Evolutionary conservation across 768 basidiomycete genomes (phyloP), one percentile per base, ranked within the genome.

Genomic region (Russula olivacea): DNA sequence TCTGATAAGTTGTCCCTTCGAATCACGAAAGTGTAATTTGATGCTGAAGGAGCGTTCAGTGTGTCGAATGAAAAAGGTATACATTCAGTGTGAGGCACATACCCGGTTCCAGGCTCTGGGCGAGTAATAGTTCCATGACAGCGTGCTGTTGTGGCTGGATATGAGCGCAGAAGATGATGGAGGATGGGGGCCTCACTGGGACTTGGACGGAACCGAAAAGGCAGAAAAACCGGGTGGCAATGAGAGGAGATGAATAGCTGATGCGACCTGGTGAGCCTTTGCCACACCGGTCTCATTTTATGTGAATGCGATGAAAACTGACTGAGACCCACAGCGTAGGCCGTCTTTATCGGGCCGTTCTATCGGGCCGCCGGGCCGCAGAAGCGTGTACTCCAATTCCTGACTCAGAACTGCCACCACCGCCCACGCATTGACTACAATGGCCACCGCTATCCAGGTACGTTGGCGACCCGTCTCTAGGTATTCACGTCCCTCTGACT

Each of bases 1-100:
- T 75, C 88, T 91, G 48, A 97, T 78, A n/a, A 81, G 77, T 36
- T 79, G 79, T 4, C 93, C 96, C 69, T 91, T 92, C 10, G 91
- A 79, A 72, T 96, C 93, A 66, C 89, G 86, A 79, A 96, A 99
- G 71, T 90, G 86, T 14, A 98, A 76, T 69, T 87, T 94, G 69
- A 98, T 86, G 17, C 95, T 98, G 69, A 28, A 49, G 17, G 19
- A 45, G 61, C 28, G 25, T 40, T 21, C 64, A 48, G 64, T 38
- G 43, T 11, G 32, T n/a, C 17, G 19, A 40, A 25, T 34, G 30
- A 14, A 25, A 7, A 21, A 11, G 14, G 25, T 2, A 0, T 11
- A 2, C 23, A 30, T 56, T 56, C 10, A 12, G 8, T 19, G 25
- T 45, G 10, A 53, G 40, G 15, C 67, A 6, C 79, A 47, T 65